Base-by-base conservation (phyloP, 345 rosid species). In the Lumnitzera racemosa region DNA sequence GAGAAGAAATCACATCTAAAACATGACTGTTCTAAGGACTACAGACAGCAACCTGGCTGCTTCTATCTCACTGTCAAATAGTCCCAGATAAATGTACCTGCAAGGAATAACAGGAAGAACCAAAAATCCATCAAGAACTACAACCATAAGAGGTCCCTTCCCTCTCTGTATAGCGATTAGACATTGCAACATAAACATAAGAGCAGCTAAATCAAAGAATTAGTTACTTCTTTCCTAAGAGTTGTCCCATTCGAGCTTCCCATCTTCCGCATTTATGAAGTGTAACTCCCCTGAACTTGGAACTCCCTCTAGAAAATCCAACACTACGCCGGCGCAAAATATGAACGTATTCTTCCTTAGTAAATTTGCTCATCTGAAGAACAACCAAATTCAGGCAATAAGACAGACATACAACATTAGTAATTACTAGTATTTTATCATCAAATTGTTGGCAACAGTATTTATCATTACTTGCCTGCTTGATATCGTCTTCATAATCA, bases 61-160 rank as follows among this genome's bases (percentile, higher is more conserved):
- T 72, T 95, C 99, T 53, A 83, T 71, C 69, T 95, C 97, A 15
- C 79, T 86, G 68, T 95, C 90, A 55, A 88, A 95, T 61, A 88
- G 82, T 61, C 99, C 99, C 59, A 95, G 95, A 75, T 95, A 95
- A 48, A 87, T 81, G 67, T 90, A 90, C 95, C 99, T 95, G 88
- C 70, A 71, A 49, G 72, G 58, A 58, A 24, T 50, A 43, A 16
- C 41, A 48, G 48, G 15, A 56, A 41, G n/a, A 36, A 56, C 59
- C 31, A 27, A 5, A 27, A 27, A 2, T 27, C 31, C 31, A 27
- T 20, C 20, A 27, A 27, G 1, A 27, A 24, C 31, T 25, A 49
- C 27, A 24, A 53, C 23, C 49, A 41, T 57, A 24, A 27, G 17
- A 57, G 41, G 5, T 27, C 13, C 31, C 29, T 23, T 20, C 16